phyloP scores from a whole-genome alignment of 345 rosid genomes.

The Dimocarpus longan region DNA sequence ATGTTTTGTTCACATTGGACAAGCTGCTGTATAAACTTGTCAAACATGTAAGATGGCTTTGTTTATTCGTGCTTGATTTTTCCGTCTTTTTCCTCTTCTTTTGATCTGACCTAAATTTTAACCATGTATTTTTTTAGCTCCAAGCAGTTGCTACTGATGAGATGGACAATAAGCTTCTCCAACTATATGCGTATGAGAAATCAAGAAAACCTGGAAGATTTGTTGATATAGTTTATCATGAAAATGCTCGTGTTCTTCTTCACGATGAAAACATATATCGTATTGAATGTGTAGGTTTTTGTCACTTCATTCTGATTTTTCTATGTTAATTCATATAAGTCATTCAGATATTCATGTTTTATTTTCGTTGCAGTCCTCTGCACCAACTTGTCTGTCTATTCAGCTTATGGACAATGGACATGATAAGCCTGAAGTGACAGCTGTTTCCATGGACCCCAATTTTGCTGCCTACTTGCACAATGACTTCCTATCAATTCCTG shows the following conservation, averaged over 20 bases:
- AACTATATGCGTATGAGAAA: constrained; percentile 77
- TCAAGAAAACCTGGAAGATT: constrained; percentile 73
- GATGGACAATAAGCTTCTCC: constrained; percentile 89
- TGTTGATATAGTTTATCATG: constrained; percentile 72
- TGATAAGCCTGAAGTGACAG: constrained; percentile 90
- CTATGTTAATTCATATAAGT: neutral
- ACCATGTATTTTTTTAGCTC: constrained; percentile 51
- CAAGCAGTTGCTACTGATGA: constrained; percentile 84
- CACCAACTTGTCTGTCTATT: constrained; percentile 61
- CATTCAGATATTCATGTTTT: neutral
- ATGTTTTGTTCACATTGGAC: constrained; percentile 90
- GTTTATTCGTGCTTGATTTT: neutral
- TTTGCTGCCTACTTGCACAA: constrained; percentile 76
- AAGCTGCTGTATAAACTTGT: constrained; percentile 88
- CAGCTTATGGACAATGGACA: constrained; percentile 91
- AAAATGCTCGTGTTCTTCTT: constrained; percentile 81
- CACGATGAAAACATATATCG: constrained; percentile 91
- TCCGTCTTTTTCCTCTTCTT: neutral
- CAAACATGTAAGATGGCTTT: constrained; percentile 64
- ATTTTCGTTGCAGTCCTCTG: constrained; percentile 53
- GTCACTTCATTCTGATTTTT: neutral
- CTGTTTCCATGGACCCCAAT: constrained; percentile 80
- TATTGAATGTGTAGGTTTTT: constrained; percentile 79
- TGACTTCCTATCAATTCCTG: constrained; percentile 70
- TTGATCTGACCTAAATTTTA: constrained; percentile 2